Conservation (phyloP, 1,284 basidiomycete genomes). For the Trichosporon sp. region DNA sequence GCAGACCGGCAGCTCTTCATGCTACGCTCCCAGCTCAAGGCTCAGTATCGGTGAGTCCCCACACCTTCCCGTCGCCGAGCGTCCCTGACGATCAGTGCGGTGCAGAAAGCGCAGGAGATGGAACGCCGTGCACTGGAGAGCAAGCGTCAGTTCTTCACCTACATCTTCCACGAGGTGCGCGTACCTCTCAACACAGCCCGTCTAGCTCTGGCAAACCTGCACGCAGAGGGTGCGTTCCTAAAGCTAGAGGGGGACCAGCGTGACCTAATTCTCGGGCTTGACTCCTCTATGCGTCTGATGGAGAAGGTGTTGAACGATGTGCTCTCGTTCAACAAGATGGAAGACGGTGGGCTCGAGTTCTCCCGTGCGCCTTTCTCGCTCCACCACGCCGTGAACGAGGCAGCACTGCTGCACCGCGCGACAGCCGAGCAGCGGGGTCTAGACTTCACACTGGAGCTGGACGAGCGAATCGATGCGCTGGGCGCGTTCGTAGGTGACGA, state of each 20-base stretch:
- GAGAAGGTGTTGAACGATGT: conserved; percentile 67
- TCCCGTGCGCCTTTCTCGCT: conserved; percentile 65
- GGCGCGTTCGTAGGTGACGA: conserved; percentile 51
- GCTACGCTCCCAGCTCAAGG: conserved; percentile 65
- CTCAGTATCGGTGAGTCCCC: conserved; percentile 47
- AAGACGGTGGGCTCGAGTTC: conserved; percentile 43
- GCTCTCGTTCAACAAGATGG: conserved; percentile 54
- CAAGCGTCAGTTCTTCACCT: conserved; percentile 70
- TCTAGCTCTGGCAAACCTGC: conserved; percentile 83
- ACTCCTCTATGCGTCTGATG: conserved; percentile 75
- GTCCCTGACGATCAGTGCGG: conserved; percentile 51
- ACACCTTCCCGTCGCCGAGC: no score
- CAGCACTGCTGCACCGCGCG: conserved; percentile 68
- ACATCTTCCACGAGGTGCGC: conserved; percentile 64
- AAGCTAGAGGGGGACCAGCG: conserved; percentile 33
- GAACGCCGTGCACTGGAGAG: conserved; percentile 73
- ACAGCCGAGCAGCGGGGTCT: conserved; percentile 67
- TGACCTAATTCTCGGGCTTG: conserved; percentile 52
- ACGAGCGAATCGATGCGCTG: conserved; percentile 66
- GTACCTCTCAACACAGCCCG: conserved; percentile 89
- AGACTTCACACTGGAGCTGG: conserved; percentile 63
- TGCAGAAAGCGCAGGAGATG: conserved; percentile 76
- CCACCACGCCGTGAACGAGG: conserved; percentile 71
- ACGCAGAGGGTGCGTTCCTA: conserved; percentile 54
- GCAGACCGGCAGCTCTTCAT: conserved; percentile 59